Evolutionary conservation across 2,329 filamentous ascomycete genomes (phyloP).

Genomic region (Ceratocystis eucalypticola): DNA sequence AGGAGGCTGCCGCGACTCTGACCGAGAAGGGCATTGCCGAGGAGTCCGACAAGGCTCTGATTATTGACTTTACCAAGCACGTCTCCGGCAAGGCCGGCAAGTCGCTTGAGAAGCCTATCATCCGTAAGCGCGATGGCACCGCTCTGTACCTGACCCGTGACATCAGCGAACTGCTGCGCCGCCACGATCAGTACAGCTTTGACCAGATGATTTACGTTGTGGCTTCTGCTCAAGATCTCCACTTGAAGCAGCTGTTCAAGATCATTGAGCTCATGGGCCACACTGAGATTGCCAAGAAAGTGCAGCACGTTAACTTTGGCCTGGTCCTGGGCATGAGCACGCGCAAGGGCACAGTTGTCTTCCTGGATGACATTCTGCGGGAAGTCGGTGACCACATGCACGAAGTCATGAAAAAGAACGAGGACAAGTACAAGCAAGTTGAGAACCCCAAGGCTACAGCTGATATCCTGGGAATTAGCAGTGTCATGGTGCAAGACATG

Average conservation of each 20-base stretch:
- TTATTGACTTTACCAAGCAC: slow-evolving; percentile 59
- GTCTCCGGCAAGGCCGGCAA: slow-evolving; percentile 53
- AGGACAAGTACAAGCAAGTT: slow-evolving; percentile 80
- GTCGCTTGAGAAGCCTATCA: slow-evolving; percentile 54
- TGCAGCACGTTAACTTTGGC: slow-evolving; percentile 65
- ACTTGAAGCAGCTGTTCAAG: slow-evolving; percentile 63
- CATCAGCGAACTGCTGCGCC: slow-evolving; percentile 58
- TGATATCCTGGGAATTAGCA: slow-evolving; percentile 81
- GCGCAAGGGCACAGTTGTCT: slow-evolving; percentile 60
- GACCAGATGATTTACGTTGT: slow-evolving; percentile 75
- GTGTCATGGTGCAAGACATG: slow-evolving; percentile 98
- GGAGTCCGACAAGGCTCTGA: slow-evolving; percentile 56
- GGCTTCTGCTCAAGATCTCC: slow-evolving; percentile 56
- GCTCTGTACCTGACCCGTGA: slow-evolving; percentile 68
- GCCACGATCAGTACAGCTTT: slow-evolving; percentile 49
- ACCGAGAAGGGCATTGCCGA: slow-evolving; percentile 51
- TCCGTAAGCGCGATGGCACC: slow-evolving; percentile 61
- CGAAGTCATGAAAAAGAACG: slow-evolving; percentile 86
- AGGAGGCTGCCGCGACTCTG: slow-evolving; percentile 46
- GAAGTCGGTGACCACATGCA: slow-evolving; percentile 93
- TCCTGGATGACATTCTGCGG: slow-evolving; percentile 56
- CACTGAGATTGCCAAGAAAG: slow-evolving; percentile 52
- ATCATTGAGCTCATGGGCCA: slow-evolving; percentile 60
- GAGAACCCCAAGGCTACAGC: slow-evolving; percentile 68
- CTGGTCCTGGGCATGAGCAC: slow-evolving; percentile 59